Evolutionary conservation across 225 moss, liverwort and hornwort genomes (phyloP).

Genomic region (Rhytidiadelphus loreus): DNA sequence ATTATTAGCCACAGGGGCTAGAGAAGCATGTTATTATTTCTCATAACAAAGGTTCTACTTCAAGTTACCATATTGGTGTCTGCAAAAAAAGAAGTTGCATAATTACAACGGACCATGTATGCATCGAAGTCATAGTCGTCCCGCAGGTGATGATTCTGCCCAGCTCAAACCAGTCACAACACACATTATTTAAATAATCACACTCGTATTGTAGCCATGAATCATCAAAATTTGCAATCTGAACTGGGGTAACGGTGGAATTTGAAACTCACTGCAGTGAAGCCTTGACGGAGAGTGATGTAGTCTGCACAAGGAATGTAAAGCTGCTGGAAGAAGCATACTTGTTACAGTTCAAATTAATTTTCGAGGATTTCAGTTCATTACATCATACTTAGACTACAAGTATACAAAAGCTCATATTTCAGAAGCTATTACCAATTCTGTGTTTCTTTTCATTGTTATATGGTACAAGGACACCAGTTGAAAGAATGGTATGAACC

Average conservation of each 20-base stretch:
- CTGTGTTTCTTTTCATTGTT: neutral
- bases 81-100: neutral
- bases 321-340: constrained; percentile 62
- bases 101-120: constrained; percentile 42
- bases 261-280: neutral
- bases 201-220: neutral
- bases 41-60: neutral
- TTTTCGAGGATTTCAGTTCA: neutral
- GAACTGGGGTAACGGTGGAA: neutral
- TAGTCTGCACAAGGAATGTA: constrained; percentile 38
- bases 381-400: neutral
- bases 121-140: constrained; percentile 43
- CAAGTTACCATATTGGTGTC: neutral
- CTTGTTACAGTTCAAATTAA: neutral
- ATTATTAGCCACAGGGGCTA: neutral
- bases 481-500: neutral
- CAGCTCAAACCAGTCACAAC: neutral
- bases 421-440: neutral
- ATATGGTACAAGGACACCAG: neutral
- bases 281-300: constrained; percentile 39
- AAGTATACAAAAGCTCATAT: neutral
- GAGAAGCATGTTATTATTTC: neutral
- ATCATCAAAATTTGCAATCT: neutral
- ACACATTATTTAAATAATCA: neutral
- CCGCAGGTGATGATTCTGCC: constrained; percentile 16